Evolutionary conservation across 352 stramenopile species (phyloP).

Genomic region (Aphanomyces cochlioides): DNA sequence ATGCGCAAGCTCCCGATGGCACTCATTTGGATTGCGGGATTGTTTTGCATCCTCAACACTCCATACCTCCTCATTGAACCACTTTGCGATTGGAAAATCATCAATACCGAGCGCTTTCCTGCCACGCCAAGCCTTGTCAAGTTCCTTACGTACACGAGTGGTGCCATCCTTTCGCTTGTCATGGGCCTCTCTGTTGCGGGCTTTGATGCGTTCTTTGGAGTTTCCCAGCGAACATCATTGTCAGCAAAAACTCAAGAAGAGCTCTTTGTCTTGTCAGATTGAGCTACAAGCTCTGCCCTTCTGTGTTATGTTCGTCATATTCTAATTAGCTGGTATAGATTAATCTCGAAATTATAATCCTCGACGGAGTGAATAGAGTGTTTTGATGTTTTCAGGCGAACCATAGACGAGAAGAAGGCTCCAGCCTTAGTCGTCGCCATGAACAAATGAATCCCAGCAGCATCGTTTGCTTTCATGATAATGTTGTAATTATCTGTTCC

Average conservation of each 20-base stretch:
- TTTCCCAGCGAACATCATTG: background rate
- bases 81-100: background rate
- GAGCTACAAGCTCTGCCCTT: no score
- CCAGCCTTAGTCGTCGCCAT: no score
- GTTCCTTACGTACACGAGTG: background rate
- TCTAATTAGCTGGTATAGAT: background rate
- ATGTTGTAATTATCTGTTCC: no score
- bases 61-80: slow-evolving; percentile 15
- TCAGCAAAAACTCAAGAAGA: background rate
- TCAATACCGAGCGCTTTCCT: background rate
- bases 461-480: no score
- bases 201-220: slow-evolving; percentile 23
- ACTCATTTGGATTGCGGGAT: background rate
- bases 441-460: no score
- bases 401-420: background rate
- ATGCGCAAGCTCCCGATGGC: background rate
- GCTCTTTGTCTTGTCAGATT: background rate
- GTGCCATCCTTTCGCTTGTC: slow-evolving; percentile 5
- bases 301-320: background rate
- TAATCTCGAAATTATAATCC: background rate
- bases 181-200: slow-evolving; percentile 12
- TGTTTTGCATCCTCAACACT: slow-evolving; percentile 20
- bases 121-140: background rate
- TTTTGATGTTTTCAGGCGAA: background rate
- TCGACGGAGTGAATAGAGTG: no score